These are phyloP conservation scores for Atkinsonella hypoxylon DNA, from an alignment of 2,329 filamentous ascomycete genomes.

Conservation along the genomic window DNA sequence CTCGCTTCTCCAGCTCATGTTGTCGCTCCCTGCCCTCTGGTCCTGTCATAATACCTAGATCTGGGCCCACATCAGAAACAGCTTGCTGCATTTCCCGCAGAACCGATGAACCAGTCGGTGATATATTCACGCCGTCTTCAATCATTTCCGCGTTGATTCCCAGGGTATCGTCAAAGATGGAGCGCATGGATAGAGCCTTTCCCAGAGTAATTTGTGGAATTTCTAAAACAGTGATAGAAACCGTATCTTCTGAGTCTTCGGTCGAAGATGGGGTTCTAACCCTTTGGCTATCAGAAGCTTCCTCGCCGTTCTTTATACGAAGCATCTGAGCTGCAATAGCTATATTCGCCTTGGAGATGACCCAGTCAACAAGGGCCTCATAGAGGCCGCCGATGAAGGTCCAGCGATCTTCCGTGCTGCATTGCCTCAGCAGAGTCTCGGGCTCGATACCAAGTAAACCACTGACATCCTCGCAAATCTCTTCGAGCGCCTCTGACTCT, in stretches of 20 bases:
- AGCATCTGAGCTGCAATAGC: conserved; percentile 68
- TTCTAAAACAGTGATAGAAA: conserved; percentile 80
- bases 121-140: conserved; percentile 76
- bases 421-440: conserved; percentile 65
- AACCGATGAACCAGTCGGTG: conserved; percentile 65
- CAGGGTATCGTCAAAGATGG: conserved; percentile 81
- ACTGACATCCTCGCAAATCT: conserved; percentile 81
- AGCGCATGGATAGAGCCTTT: conserved; percentile 79
- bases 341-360: conserved; percentile 78
- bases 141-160: conserved; percentile 98
- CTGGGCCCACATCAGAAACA: conserved; percentile 61
- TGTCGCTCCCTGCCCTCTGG: conserved; percentile 60
- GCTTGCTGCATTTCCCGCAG: conserved; percentile 79
- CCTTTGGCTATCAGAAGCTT: conserved; percentile 53
- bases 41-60: conserved; percentile 63
- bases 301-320: conserved; percentile 51
- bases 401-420: conserved; percentile 73
- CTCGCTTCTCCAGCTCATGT: conserved; percentile 67
- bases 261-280: conserved; percentile 52
- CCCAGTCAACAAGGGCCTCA: conserved; percentile 89
- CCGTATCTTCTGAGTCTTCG: conserved; percentile 69
- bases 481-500: conserved; percentile 73
- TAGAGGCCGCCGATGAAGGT: conserved; percentile 79
- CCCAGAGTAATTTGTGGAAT: conserved; percentile 68
- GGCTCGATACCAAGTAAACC: conserved; percentile 79